Evolutionary conservation across 2,329 filamentous ascomycete genomes (phyloP).

Genomic region (Chrysoporthe puriensis): DNA sequence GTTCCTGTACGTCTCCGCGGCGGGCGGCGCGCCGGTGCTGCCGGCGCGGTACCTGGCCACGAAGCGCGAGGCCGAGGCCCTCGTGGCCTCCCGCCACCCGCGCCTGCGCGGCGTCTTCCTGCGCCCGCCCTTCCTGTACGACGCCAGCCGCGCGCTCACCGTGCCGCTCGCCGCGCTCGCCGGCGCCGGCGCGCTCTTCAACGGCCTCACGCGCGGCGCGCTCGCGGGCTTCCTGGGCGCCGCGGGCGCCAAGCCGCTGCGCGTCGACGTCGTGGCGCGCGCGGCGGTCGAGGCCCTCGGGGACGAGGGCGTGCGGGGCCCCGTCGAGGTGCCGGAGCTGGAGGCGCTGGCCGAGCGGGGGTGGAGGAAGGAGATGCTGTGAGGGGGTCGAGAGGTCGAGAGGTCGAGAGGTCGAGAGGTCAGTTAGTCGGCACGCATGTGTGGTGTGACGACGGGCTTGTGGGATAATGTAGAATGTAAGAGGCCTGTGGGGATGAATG

Average conservation of each 20-base stretch:
- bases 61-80: constrained; percentile 85
- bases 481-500: background rate
- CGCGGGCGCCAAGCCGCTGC: constrained; percentile 82
- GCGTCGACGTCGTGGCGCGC: constrained; percentile 84
- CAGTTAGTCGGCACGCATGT: background rate
- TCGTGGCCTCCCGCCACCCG: constrained; percentile 74
- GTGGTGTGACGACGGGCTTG: background rate
- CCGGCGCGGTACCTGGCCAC: constrained; percentile 86
- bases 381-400: constrained; percentile 34
- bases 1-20: constrained; percentile 89
- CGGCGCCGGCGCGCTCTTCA: constrained; percentile 75
- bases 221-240: constrained; percentile 79
- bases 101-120: constrained; percentile 80
- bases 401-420: background rate
- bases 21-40: constrained; percentile 81
- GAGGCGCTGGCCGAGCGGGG: constrained; percentile 78
- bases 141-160: constrained; percentile 78
- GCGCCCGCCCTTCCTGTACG: constrained; percentile 87
- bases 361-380: constrained; percentile 92
- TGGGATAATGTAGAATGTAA: no score
- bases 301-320: constrained; percentile 72
- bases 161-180: constrained; percentile 81
- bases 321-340: constrained; percentile 78
- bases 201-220: constrained; percentile 74
- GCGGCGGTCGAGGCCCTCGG: constrained; percentile 86